A percentile compares a stretch with the other conserved stretches of the same genome.
These are phyloP conservation scores for Aspergillaceae sp. DNA, from an alignment of 2,329 filamentous ascomycete genomes.

Conservation along the genomic window DNA sequence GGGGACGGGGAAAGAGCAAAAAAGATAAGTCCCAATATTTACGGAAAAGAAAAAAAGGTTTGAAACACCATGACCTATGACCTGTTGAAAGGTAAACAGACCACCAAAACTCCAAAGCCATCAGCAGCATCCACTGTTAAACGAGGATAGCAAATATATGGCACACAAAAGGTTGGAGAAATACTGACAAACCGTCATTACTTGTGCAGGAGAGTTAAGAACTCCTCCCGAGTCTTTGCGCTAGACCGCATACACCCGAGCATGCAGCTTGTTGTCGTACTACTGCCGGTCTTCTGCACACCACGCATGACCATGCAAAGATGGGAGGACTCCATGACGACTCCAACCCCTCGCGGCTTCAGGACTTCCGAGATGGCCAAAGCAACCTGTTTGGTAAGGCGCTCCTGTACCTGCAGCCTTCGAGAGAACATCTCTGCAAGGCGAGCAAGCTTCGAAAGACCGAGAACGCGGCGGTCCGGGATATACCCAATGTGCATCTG, in stretches of 20 bases:
- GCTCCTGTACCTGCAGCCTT: slow-evolving; percentile 89
- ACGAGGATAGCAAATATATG: slow-evolving; percentile 10
- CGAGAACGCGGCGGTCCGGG: slow-evolving; percentile 80
- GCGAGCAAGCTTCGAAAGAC: slow-evolving; percentile 87
- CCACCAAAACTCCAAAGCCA: slow-evolving; percentile 29
- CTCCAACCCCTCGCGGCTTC: slow-evolving; percentile 86
- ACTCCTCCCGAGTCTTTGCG: slow-evolving; percentile 92
- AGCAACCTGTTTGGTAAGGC: slow-evolving; percentile 91
- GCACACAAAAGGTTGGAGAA: slow-evolving; percentile 6
- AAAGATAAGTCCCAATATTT: slow-evolving; percentile 3
- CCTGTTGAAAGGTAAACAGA: slow-evolving; percentile 33
- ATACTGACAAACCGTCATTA: slow-evolving; percentile 21
- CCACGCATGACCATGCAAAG: slow-evolving; percentile 98
- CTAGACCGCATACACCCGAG: slow-evolving; percentile 90
- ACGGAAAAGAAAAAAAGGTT: slow-evolving; percentile 3
- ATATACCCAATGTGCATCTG: slow-evolving; percentile 99
- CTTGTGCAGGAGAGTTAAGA: slow-evolving; percentile 68
- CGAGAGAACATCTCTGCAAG: slow-evolving; percentile 97
- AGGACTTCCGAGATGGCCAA: slow-evolving; percentile 88
- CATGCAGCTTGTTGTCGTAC: slow-evolving; percentile 93
- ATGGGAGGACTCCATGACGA: slow-evolving; percentile 95
- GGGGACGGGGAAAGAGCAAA: slow-evolving; percentile 4
- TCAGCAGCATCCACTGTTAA: slow-evolving; percentile 19
- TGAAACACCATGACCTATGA: slow-evolving; percentile 17
- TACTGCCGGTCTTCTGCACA: slow-evolving; percentile 82